phyloP scores from a whole-genome alignment of 257 asterid species.

The Primulina eburnea region DNA sequence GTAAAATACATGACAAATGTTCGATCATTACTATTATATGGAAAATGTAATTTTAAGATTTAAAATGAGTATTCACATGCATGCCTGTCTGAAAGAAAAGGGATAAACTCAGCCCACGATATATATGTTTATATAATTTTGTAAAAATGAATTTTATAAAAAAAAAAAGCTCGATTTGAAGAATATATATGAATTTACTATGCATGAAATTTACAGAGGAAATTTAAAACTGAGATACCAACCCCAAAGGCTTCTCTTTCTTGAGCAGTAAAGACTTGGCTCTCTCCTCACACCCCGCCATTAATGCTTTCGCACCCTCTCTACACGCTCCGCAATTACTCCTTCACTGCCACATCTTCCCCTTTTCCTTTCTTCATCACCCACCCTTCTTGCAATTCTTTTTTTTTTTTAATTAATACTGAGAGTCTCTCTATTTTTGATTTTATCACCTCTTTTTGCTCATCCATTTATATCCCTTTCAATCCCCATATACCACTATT shows the following conservation, averaged over 20 bases:
- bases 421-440: not conserved
- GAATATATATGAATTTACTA: not conserved
- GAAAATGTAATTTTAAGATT: too few relatives aligned
- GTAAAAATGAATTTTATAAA: too few relatives aligned
- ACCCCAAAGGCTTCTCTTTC: constrained; percentile 17
- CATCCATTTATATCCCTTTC: constrained; percentile 19
- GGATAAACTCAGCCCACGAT: too few relatives aligned
- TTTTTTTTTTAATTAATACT: too few relatives aligned
- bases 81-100: too few relatives aligned
- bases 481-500: constrained; percentile 25
- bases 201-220: not conserved
- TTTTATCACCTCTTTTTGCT: constrained; percentile 17
- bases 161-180: too few relatives aligned
- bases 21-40: too few relatives aligned
- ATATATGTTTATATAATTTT: too few relatives aligned
- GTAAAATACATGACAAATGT: too few relatives aligned
- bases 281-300: constrained; percentile 18
- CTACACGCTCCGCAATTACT: constrained; percentile 53
- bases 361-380: constrained; percentile 10
- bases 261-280: constrained; percentile 2
- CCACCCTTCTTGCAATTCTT: constrained; percentile 13
- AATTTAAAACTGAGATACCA: constrained; percentile 17
- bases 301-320: constrained; percentile 59
- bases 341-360: constrained; percentile 41
- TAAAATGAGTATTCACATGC: too few relatives aligned